These are phyloP conservation scores for Candida pseudoviswanathii DNA, from an alignment of 1,139 yeast genomes.

Conservation along the genomic window DNA sequence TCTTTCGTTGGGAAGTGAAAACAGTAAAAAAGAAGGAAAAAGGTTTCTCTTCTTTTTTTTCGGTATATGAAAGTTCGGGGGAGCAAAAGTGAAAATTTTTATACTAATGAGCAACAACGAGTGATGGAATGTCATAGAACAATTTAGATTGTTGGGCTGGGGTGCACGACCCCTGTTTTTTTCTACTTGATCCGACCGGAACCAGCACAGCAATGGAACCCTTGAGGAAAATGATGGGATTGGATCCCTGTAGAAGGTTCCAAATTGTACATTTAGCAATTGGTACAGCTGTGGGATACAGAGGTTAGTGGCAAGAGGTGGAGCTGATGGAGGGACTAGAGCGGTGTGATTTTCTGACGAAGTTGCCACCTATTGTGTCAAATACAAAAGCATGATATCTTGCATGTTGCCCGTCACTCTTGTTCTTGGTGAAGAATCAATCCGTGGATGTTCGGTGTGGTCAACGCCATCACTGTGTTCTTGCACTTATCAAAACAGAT, in stretches of 20 bases:
- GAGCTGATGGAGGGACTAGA: not conserved
- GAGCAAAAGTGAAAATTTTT: constrained; percentile 11
- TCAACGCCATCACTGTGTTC: not conserved
- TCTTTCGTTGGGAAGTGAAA: not conserved
- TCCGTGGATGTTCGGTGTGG: not conserved
- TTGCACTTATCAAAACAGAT: not conserved
- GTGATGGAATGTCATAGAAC: constrained; percentile 9
- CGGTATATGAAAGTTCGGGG: constrained; percentile 1
- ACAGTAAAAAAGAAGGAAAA: not conserved
- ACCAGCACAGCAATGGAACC: not conserved
- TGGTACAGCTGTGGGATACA: not conserved
- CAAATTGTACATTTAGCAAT: not conserved
- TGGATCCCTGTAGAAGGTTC: not conserved
- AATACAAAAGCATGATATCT: no score
- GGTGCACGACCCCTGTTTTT: not conserved
- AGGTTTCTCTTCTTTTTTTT: not conserved
- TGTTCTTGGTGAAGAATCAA: no score
- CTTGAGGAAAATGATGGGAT: not conserved
- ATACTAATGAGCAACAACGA: not conserved
- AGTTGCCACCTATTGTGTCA: no score
- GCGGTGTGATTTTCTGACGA: no score
- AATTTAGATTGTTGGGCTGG: constrained; percentile 1
- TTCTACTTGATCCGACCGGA: not conserved
- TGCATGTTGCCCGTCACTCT: no score
- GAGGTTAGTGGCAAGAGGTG: not conserved